Percentiles rank a stretch among this genome's conserved stretches.
Conservation (phyloP, 192 early-diverging fungal species). For the Backusella mclennaniae region DNA sequence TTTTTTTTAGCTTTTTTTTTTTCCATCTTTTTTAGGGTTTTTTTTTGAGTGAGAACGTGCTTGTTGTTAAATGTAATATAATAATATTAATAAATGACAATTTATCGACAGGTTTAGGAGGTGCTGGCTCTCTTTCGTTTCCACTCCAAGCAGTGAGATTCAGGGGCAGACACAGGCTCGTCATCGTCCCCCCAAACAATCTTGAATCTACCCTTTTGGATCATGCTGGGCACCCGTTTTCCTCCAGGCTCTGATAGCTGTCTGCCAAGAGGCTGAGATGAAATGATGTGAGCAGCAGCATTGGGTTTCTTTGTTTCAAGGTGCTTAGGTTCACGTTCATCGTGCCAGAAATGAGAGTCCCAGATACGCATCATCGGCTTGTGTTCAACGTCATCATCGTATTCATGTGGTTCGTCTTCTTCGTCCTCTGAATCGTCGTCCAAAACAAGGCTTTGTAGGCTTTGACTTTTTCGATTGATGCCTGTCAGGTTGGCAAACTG, state of each 20-base stretch:
- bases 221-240: slow-evolving; percentile 9
- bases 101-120: background rate
- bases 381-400: background rate
- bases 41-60: background rate
- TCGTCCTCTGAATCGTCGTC: slow-evolving; percentile 4
- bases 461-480: slow-evolving; percentile 14
- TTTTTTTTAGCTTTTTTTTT: background rate
- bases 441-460: background rate
- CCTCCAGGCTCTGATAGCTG: slow-evolving; percentile 9
- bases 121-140: slow-evolving; percentile 14
- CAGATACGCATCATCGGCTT: slow-evolving; percentile 7
- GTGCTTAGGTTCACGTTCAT: background rate
- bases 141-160: slow-evolving; percentile 23
- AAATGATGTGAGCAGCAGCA: background rate
- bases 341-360: slow-evolving; percentile 25
- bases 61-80: background rate
- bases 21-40: background rate
- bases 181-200: slow-evolving; percentile 19
- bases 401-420: background rate
- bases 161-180: slow-evolving; percentile 5
- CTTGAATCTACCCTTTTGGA: slow-evolving; percentile 32
- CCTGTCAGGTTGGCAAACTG: slow-evolving; percentile 32
- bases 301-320: background rate
- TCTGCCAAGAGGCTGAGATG: slow-evolving; percentile 2
- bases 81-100: background rate